Evolutionary conservation across 371 early-diverging fungal species (phyloP).

Genomic region (Actinomortierella ambigua): DNA sequence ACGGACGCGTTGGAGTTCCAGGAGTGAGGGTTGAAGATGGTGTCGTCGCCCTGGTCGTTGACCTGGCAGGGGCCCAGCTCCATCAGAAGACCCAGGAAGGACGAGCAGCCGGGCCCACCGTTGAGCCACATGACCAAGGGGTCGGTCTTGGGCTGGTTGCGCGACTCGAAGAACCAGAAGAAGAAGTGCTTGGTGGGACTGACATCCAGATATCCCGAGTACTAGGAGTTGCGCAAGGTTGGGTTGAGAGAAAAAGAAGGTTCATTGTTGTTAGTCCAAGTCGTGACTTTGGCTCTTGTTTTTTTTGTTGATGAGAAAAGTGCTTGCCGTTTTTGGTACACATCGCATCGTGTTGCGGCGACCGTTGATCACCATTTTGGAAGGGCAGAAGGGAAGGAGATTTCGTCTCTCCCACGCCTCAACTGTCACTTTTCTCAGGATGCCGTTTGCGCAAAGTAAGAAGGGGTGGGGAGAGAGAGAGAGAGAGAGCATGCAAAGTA

Average conservation of each 20-base stretch:
- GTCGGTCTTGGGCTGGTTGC: slow-evolving; percentile 64
- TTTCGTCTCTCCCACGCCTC: not conserved
- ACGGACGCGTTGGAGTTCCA: slow-evolving; percentile 82
- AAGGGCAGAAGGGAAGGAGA: not conserved
- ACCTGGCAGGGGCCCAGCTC: slow-evolving; percentile 81
- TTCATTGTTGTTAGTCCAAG: too few relatives aligned
- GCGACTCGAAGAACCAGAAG: slow-evolving; percentile 78
- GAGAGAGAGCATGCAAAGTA: slow-evolving; percentile 13
- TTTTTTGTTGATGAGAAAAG: not conserved
- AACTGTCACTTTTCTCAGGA: too few relatives aligned
- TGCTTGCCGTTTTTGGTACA: not conserved
- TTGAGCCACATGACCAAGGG: slow-evolving; percentile 79
- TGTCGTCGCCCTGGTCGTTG: slow-evolving; percentile 61
- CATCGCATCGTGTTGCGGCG: not conserved
- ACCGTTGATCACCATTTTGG: not conserved
- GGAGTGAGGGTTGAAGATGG: slow-evolving; percentile 57
- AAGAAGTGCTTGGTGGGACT: slow-evolving; percentile 68
- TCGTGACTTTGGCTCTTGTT: slow-evolving; percentile 2
- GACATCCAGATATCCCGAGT: slow-evolving; percentile 80
- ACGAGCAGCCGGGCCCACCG: slow-evolving; percentile 85
- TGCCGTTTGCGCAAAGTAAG: too few relatives aligned
- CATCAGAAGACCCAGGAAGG: slow-evolving; percentile 73
- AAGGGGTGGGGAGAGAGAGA: too few relatives aligned
- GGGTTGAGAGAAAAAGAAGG: not conserved
- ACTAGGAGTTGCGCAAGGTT: slow-evolving; percentile 39